phyloP scores from a whole-genome alignment of 139 green algal species.

The Edaphochlamys debaryana region DNA sequence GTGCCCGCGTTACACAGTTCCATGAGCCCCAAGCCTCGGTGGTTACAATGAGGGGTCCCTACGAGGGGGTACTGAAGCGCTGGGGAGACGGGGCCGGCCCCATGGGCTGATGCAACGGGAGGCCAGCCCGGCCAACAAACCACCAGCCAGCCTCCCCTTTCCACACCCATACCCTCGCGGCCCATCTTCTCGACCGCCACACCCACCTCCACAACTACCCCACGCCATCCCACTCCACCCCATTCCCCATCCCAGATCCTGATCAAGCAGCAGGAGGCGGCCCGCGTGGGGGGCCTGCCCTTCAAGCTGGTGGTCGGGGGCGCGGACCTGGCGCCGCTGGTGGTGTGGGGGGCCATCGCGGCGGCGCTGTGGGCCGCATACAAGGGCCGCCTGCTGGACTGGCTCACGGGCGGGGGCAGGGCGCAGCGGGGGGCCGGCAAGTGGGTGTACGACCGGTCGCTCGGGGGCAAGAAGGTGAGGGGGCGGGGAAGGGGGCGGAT shows the following conservation, averaged over 20 bases:
- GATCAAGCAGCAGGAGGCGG: slow-evolving; percentile 13
- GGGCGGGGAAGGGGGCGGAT: background rate
- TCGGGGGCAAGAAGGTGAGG: slow-evolving; percentile 62
- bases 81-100: too few species aligned
- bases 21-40: too few species aligned
- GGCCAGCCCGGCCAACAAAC: too few species aligned
- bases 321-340: slow-evolving; percentile 43
- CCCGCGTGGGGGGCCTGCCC: background rate
- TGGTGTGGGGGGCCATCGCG: slow-evolving; percentile 39
- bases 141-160: too few species aligned
- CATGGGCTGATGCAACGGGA: too few species aligned
- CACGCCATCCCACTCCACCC: too few species aligned
- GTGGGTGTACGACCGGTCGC: slow-evolving; percentile 66
- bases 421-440: slow-evolving; percentile 15
- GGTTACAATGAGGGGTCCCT: too few species aligned
- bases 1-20: too few species aligned
- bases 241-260: slow-evolving; percentile 39
- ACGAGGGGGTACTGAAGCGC: too few species aligned
- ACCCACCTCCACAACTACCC: too few species aligned
- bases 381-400: background rate
- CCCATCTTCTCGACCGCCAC: too few species aligned
- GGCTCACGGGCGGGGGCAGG: background rate
- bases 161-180: too few species aligned
- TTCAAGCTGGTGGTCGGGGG: slow-evolving; percentile 42
- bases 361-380: slow-evolving; percentile 6